Evolutionary conservation across 768 basidiomycete genomes (phyloP).

Genomic region (Mrakia hoshinonis): DNA sequence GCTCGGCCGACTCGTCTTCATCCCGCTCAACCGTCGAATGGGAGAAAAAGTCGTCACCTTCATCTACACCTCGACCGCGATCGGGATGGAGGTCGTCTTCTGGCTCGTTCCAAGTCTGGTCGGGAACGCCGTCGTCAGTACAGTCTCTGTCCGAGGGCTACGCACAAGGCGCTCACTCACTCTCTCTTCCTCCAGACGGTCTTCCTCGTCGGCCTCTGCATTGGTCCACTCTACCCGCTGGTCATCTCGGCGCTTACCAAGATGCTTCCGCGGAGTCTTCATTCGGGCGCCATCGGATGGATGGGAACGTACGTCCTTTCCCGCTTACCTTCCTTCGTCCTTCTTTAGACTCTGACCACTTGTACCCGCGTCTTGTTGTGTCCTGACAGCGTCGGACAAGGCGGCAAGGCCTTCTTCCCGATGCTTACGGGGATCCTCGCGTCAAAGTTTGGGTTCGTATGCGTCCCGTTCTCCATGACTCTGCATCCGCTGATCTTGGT

Average conservation of each 20-base stretch:
- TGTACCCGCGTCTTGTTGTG: background rate
- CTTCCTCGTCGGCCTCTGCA: slow-evolving; percentile 56
- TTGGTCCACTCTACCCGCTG: slow-evolving; percentile 69
- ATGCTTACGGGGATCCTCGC: slow-evolving; percentile 33
- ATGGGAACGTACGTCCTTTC: slow-evolving; percentile 33
- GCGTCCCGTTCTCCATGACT: background rate
- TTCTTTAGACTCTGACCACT: background rate
- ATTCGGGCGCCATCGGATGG: slow-evolving; percentile 49
- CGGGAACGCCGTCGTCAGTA: slow-evolving; percentile 50
- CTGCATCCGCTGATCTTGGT: background rate
- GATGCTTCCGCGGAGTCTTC: slow-evolving; percentile 61
- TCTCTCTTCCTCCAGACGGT: slow-evolving; percentile 40
- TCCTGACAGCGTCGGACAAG: slow-evolving; percentile 31
- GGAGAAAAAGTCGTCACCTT: slow-evolving; percentile 42
- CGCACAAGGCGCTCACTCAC: background rate
- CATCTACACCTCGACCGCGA: slow-evolving; percentile 39
- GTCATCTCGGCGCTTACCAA: slow-evolving; percentile 62
- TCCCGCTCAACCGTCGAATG: slow-evolving; percentile 49
- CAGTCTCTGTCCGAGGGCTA: too few species aligned
- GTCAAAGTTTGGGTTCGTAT: background rate
- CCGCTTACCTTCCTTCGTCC: background rate
- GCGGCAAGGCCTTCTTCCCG: slow-evolving; percentile 41
- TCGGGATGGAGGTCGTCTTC: slow-evolving; percentile 54
- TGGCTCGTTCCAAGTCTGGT: slow-evolving; percentile 62
- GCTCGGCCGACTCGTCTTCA: slow-evolving; percentile 49